Evolutionary conservation across 306 rosid genomes (phyloP), one percentile per base, ranked within the genome.

Genomic region (Urtica urens): DNA sequence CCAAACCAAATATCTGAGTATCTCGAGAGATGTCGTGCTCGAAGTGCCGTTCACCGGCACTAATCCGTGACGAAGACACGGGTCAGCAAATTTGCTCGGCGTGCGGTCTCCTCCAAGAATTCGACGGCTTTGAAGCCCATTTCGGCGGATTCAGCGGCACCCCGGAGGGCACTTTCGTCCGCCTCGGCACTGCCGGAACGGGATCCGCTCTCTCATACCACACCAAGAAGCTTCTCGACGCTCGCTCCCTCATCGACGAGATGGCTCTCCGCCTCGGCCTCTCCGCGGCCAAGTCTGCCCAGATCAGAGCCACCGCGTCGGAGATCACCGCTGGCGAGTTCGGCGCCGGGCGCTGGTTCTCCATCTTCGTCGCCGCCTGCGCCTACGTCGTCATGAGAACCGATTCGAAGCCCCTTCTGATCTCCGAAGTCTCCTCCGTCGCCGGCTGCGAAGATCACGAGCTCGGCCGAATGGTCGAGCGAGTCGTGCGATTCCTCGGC

Each of bases 271-370:
- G 64, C 19, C 62, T 82, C 52, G 86, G 78, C 6, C 53, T 86
- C 39, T 30, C 57, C 2, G 35, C 38, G 15, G 43, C 77, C 6
- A 63, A 57, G 28, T 56, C 17, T 0, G 30, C 47, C 17, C 77
- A 69, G 16, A 68, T 82, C 17, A 73, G 46, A 47, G 9, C 46
- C 8, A 79, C 79, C 82, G 62, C 72, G 2, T 61, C 72, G 25
- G 12, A 18, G 8, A 70, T 86, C 21, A 86, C 93, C 0, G 74
- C 77, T 11, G 79, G 72, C 10, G 96, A 82, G 58, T 79, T 58
- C 42, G 90, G 93, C 6, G 57, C 47, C 55, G 96, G 96, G 4
- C 33, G 58, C 21, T 86, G 90, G 96, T 72, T 86, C 51, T 50
- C 51, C 1, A 64, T 86, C 16, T 58, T 86, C 38, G 62, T 79